Conservation (phyloP, 2,329 filamentous ascomycete species). For the Aspergillus chevalieri region DNA sequence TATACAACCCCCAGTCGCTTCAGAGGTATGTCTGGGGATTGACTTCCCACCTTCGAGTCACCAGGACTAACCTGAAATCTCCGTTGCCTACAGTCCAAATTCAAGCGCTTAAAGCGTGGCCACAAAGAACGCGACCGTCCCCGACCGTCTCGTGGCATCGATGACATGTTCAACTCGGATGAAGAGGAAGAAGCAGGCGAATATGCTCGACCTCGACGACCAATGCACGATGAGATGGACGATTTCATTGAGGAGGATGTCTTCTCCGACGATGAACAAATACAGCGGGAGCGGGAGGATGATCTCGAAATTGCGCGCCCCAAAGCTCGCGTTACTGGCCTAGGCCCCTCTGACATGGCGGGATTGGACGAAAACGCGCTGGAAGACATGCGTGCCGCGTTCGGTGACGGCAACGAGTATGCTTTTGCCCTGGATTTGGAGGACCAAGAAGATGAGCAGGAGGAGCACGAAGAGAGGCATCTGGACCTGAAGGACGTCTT, state of each 20-base stretch:
- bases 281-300: conserved; percentile 69
- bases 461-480: conserved; percentile 70
- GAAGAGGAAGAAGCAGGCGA: conserved; percentile 65
- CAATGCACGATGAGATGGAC: conserved; percentile 72
- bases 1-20: conserved; percentile 58
- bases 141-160: conserved; percentile 64
- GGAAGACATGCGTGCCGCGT: conserved; percentile 93
- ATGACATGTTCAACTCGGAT: conserved; percentile 93
- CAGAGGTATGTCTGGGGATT: conserved; percentile 56
- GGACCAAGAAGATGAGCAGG: conserved; percentile 72
- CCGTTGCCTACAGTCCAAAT: conserved; percentile 62
- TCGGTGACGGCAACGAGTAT: conserved; percentile 92
- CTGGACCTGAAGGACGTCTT: conserved; percentile 97
- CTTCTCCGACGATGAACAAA: conserved; percentile 72
- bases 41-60: conserved; percentile 1
- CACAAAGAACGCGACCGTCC: conserved; percentile 59
- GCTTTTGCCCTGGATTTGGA: conserved; percentile 89
- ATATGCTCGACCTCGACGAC: conserved; percentile 49
- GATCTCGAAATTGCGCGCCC: conserved; percentile 85
- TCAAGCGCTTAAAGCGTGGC: conserved; percentile 93
- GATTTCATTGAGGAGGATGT: conserved; percentile 98
- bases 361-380: conserved; percentile 87
- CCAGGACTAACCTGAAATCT: conserved; percentile 4
- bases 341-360: conserved; percentile 67
- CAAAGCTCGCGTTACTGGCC: conserved; percentile 60